phyloP scores from a whole-genome alignment of 1,284 basidiomycete species.

The Papiliotrema flavescens region DNA sequence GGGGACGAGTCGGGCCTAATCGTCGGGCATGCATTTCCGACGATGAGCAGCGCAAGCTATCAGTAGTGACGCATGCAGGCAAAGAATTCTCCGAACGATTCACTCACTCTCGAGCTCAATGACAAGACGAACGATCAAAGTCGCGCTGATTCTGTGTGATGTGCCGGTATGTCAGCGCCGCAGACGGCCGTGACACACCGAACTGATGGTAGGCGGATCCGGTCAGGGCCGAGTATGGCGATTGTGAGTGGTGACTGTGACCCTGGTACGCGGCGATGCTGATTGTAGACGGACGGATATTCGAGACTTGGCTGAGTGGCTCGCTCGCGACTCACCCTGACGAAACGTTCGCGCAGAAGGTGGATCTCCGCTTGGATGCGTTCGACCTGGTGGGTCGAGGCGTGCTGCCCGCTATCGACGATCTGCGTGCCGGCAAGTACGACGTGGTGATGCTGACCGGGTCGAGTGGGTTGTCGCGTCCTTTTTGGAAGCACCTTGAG shows the following conservation, averaged over 20 bases:
- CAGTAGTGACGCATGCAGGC: too few species aligned
- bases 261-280: background rate
- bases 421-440: constrained; percentile 40
- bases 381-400: constrained; percentile 52
- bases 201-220: background rate
- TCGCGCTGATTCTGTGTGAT: constrained; percentile 47
- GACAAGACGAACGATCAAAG: constrained; percentile 27
- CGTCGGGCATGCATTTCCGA: too few species aligned
- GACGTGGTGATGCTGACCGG: constrained; percentile 56
- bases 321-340: constrained; percentile 39
- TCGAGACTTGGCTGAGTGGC: constrained; percentile 39
- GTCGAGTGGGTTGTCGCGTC: constrained; percentile 42
- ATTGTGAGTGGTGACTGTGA: background rate
- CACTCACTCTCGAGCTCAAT: constrained; percentile 12
- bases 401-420: constrained; percentile 50
- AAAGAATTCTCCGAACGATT: too few species aligned
- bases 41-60: too few species aligned
- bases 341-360: constrained; percentile 11
- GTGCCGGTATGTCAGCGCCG: constrained; percentile 34
- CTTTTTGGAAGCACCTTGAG: background rate
- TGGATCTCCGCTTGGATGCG: constrained; percentile 49
- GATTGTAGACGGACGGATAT: constrained; percentile 46
- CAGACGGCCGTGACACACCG: background rate
- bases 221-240: background rate
- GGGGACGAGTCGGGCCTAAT: too few species aligned